phyloP scores from a whole-genome alignment of 2,329 filamentous ascomycete genomes.

The Stylonectria norvegica region DNA sequence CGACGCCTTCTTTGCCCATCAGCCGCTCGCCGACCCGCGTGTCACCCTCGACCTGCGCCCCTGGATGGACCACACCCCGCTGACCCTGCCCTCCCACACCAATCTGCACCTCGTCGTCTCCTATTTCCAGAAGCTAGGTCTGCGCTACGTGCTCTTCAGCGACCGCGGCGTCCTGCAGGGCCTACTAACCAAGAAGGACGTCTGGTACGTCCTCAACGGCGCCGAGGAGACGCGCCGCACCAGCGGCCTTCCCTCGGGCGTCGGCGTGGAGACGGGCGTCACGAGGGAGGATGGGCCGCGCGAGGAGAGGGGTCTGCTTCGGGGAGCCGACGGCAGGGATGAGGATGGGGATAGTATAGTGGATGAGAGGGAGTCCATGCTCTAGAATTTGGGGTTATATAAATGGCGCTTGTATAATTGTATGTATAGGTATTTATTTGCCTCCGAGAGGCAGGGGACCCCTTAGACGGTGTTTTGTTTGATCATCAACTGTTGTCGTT shows the following conservation, averaged over 20 bases:
- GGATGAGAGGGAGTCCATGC: slow-evolving; percentile 20
- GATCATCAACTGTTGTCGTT: no score
- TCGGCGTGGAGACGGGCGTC: slow-evolving; percentile 31
- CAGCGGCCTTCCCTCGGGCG: slow-evolving; percentile 21
- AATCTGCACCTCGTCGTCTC: slow-evolving; percentile 80
- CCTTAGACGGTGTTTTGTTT: no score
- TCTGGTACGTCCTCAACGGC: slow-evolving; percentile 88
- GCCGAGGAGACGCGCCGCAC: slow-evolving; percentile 59
- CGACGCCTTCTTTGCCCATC: slow-evolving; percentile 80
- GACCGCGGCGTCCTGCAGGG: slow-evolving; percentile 80
- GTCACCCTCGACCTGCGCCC: slow-evolving; percentile 82
- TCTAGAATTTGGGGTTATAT: no score
- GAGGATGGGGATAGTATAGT: slow-evolving; percentile 31
- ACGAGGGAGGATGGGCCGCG: slow-evolving; percentile 37
- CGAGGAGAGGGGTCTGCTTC: slow-evolving; percentile 43
- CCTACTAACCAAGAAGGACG: slow-evolving; percentile 93
- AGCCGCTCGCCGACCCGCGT: slow-evolving; percentile 73
- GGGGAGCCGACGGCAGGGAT: slow-evolving; percentile 34
- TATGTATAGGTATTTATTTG: no score
- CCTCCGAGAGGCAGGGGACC: no score
- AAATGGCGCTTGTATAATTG: no score
- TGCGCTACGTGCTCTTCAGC: slow-evolving; percentile 85
- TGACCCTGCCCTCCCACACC: slow-evolving; percentile 76
- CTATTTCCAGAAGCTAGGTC: slow-evolving; percentile 91
- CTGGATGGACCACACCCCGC: slow-evolving; percentile 99